phyloP scores from a whole-genome alignment of 2,329 filamentous ascomycete species.

The Colletotrichum coccodes region DNA sequence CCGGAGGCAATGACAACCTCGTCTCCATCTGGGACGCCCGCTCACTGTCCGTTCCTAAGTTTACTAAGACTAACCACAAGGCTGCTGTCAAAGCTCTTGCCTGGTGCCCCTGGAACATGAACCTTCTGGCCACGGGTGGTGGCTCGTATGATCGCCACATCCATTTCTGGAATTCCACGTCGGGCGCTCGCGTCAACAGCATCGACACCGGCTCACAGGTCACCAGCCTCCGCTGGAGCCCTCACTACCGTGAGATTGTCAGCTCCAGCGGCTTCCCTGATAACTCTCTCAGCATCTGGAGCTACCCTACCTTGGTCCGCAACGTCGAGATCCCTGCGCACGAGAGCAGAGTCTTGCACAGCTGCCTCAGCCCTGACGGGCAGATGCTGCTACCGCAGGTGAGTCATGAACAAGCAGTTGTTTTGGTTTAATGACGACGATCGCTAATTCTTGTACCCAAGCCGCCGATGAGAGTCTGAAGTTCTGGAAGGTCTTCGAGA shows the following conservation, averaged over 20 bases:
- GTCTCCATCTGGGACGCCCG: slow-evolving; percentile 99
- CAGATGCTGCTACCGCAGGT: slow-evolving; percentile 95
- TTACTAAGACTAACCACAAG: slow-evolving; percentile 99
- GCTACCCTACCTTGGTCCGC: slow-evolving; percentile 95
- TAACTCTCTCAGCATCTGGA: slow-evolving; percentile 99
- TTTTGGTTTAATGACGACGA: neutral
- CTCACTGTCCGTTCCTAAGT: slow-evolving; percentile 92
- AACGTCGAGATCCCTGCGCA: slow-evolving; percentile 98
- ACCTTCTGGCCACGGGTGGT: slow-evolving; percentile 94
- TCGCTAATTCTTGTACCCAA: slow-evolving; percentile 46
- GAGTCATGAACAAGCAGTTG: slow-evolving; percentile 45
- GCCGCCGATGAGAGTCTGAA: slow-evolving; percentile 97
- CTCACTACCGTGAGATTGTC: slow-evolving; percentile 96
- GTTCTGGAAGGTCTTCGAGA: slow-evolving; percentile 99
- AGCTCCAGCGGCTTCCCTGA: slow-evolving; percentile 98
- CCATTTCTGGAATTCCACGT: slow-evolving; percentile 99
- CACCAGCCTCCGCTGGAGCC: slow-evolving; percentile 95
- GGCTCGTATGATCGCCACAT: slow-evolving; percentile 98
- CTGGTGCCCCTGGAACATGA: slow-evolving; percentile 99
- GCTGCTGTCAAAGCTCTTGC: slow-evolving; percentile 97
- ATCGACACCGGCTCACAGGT: slow-evolving; percentile 99
- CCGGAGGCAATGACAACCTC: slow-evolving; percentile 98
- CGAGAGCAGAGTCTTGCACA: slow-evolving; percentile 96
- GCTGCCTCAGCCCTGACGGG: slow-evolving; percentile 94
- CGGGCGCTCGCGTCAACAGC: slow-evolving; percentile 96